Evolutionary conservation across 148 eudicot species (phyloP), one percentile per base, ranked within the genome.

Genomic region (Cornus suecica): DNA sequence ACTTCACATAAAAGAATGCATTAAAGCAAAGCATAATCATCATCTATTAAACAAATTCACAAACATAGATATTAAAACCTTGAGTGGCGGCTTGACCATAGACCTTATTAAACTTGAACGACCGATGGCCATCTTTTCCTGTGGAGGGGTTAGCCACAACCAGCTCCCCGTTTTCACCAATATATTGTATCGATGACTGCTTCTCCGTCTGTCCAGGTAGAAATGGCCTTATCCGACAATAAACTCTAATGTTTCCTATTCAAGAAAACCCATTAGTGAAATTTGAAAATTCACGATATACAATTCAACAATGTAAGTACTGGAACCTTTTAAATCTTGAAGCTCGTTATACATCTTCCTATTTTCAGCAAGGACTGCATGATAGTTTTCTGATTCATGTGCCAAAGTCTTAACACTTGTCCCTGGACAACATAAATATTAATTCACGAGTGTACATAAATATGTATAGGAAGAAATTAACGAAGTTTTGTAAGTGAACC

Each of bases 171-270:
- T 84, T 81, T 66, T 93, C 99, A 69, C 92, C 93, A 28, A 91
- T 78, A 68, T 83, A 77, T 26, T 93, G 93, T 72, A 95, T 60
- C 22, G 81, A 79, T 28, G 94, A 83, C 65, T 87, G 84, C 75
- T 79, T 85, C 74, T 62, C 87, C 73, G 75, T 84, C 80, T 95
- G 89, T 76, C 89, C 79, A 0, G 88, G 86, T 41, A 81, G 84
- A 79, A 92, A 86, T 73, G 99, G 99, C 82, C 99, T 87, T 73
- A 95, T 72, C 74, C 99, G 94, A 79, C 97, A 93, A 75, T 90
- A 95, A 66, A 95, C 99, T 83, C 97, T 88, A 65, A 95, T 95
- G 77, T 86, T 92, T 71, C 99, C 99, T 95, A 75, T 74, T 48
- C 76, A 88, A 83, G 78, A 27, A 72, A 77, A 65, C 77, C 13